These are phyloP conservation scores for Kodamaea jinghongensis DNA, from an alignment of 805 yeast genomes.

Conservation along the genomic window DNA sequence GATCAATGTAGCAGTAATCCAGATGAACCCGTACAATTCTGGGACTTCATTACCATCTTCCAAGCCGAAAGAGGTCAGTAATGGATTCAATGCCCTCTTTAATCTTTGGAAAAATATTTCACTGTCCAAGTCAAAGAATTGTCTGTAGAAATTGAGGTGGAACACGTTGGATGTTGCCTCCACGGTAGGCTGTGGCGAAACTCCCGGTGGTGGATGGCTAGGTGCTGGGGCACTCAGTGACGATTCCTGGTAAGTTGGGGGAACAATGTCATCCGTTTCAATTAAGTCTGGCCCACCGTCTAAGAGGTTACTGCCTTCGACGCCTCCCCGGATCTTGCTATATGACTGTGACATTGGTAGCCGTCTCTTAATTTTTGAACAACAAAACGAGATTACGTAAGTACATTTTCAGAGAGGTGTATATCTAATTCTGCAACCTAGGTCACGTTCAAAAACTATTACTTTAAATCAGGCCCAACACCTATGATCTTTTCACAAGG, in stretches of 20 bases:
- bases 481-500: too few relatives aligned
- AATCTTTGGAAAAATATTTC: slow-evolving; percentile 56
- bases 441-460: too few relatives aligned
- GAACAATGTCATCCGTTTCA: slow-evolving; percentile 17
- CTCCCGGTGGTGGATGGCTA: slow-evolving; percentile 14
- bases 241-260: slow-evolving; percentile 12
- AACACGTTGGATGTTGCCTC: slow-evolving; percentile 40
- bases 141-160: slow-evolving; percentile 57
- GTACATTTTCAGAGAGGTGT: too few relatives aligned
- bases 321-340: slow-evolving; percentile 2
- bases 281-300: slow-evolving; percentile 19
- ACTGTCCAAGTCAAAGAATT: slow-evolving; percentile 69
- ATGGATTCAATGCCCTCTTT: slow-evolving; percentile 56
- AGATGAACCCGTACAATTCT: slow-evolving; percentile 84
- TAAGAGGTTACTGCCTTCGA: slow-evolving; percentile 9
- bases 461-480: too few relatives aligned
- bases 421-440: too few relatives aligned
- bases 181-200: slow-evolving; percentile 26
- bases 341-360: slow-evolving; percentile 8
- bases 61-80: slow-evolving; percentile 24
- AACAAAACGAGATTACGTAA: too few relatives aligned
- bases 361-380: background rate
- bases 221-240: slow-evolving; percentile 3
- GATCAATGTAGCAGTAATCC: slow-evolving; percentile 85
- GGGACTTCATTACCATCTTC: slow-evolving; percentile 29